Conservation (phyloP, 2,329 filamentous ascomycete species). For the Xylariales sp. region DNA sequence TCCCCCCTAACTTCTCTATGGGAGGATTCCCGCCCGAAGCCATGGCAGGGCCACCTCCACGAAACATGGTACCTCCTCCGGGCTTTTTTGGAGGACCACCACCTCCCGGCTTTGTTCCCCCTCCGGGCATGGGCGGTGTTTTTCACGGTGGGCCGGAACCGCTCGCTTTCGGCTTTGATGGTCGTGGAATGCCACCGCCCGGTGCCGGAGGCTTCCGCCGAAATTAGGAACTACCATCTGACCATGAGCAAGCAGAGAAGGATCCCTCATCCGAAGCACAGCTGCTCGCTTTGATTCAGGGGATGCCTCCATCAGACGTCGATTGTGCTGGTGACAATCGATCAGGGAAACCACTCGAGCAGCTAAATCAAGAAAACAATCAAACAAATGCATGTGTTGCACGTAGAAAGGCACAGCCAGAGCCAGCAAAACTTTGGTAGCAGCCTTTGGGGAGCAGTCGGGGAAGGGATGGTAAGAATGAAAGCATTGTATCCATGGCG, state of each 20-base stretch:
- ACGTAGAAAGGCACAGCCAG: too few relatives aligned
- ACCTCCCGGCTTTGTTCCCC: conserved; percentile 49
- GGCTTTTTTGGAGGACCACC: conserved; percentile 40
- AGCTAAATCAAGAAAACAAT: too few relatives aligned
- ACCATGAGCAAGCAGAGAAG: neutral
- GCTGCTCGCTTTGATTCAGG: too few relatives aligned
- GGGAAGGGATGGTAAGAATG: too few relatives aligned
- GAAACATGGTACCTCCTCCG: conserved; percentile 49
- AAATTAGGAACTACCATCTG: conserved; percentile 1
- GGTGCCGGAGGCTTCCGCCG: conserved; percentile 35
- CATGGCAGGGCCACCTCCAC: conserved; percentile 36
- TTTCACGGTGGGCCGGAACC: conserved; percentile 47
- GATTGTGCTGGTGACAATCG: too few relatives aligned
- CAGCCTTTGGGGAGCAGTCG: too few relatives aligned
- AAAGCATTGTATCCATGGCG: too few relatives aligned
- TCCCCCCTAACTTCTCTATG: conserved; percentile 56
- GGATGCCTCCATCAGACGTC: too few relatives aligned
- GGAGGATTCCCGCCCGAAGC: conserved; percentile 45
- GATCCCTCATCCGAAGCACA: neutral
- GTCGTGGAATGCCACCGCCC: conserved; percentile 49
- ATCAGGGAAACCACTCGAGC: too few relatives aligned
- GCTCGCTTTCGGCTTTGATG: conserved; percentile 50
- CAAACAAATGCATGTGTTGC: too few relatives aligned
- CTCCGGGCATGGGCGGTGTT: conserved; percentile 51
- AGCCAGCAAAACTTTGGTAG: too few relatives aligned